Base-by-base conservation (phyloP, 2,329 filamentous ascomycete genomes). In the Pyrenochaeta sp. region DNA sequence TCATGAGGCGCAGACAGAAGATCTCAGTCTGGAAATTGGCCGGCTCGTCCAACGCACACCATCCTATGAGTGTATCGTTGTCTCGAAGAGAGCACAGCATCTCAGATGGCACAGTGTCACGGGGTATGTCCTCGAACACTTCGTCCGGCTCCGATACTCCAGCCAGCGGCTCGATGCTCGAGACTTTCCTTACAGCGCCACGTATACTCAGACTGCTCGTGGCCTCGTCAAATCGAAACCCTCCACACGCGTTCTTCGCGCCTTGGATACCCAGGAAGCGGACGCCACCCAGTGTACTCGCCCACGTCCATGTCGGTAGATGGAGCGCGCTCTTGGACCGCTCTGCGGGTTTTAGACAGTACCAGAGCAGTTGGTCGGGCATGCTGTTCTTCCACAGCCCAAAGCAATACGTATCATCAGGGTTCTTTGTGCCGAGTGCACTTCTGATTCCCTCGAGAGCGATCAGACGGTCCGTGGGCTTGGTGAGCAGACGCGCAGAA, bases 341-440 rank as follows among this genome's bases (percentile, higher is more conserved):
- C 20, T 59, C 39, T 6, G 45, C 51, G 2, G 48, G 46, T 15
- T 45, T 21, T 13, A 46, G 8, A 15, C 44, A 49, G 28, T 51
- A 56, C 58, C 58, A 61, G 5, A 61, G 44, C 1, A 61, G 48
- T 29, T 55, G 53, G 20, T 61, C 58, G 9, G 58, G 51, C 27
- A 55, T 49, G 11, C 44, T 46, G 19, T 55, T 50, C 26, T 52
- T 53, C 58, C 58, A 61, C n/a, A 58, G 30, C 4, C 58, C 58
- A 3, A 44, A 40, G 29, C 47, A 55, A 23, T 53, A 55, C 1
- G 35, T 45, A 32, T 51, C 48, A 18, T 37, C 48, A 21, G 6
- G 15, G 26, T 43, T 37, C 35, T 41, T 51, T 32, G 47, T 54
- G 11, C 14, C 41, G 15, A 44, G 24, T 18, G 35, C 41, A 14